Evolutionary conservation across 1,139 yeast genomes (phyloP).

Genomic region (Diutina sp.): DNA sequence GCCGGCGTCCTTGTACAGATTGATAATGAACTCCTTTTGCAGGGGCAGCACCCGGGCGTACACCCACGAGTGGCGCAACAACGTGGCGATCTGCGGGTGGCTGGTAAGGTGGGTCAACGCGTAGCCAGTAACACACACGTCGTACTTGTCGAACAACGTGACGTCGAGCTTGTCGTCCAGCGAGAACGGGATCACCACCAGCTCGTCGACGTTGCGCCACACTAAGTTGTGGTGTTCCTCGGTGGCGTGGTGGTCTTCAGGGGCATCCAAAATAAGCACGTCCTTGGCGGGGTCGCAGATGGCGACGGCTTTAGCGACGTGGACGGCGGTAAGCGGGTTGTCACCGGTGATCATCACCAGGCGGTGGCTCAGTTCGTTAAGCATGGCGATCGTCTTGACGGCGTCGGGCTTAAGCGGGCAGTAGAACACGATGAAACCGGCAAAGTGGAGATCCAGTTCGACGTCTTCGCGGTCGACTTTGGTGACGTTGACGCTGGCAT

Average conservation of each 20-base stretch:
- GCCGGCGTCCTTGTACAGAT: constrained; percentile 75
- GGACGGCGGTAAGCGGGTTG: constrained; percentile 96
- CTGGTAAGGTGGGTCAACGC: constrained; percentile 58
- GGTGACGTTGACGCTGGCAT: constrained; percentile 33
- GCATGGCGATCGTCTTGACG: constrained; percentile 76
- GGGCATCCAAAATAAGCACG: constrained; percentile 77
- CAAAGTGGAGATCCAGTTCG: constrained; percentile 66
- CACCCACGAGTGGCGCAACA: constrained; percentile 88
- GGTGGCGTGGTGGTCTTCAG: constrained; percentile 49
- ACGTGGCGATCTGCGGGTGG: constrained; percentile 54
- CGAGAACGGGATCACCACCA: constrained; percentile 56
- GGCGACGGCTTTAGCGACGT: constrained; percentile 88
- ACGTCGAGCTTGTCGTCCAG: constrained; percentile 47
- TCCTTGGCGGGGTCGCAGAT: constrained; percentile 54
- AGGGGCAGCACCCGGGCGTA: constrained; percentile 96
- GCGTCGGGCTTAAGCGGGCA: constrained; percentile 96
- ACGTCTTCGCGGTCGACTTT: constrained; percentile 58
- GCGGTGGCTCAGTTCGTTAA: constrained; percentile 91
- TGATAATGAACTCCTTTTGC: constrained; percentile 86
- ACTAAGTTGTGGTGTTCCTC: constrained; percentile 41
- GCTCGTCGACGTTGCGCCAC: constrained; percentile 80
- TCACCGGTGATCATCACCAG: constrained; percentile 98
- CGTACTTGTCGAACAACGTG: constrained; percentile 51
- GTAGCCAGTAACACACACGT: constrained; percentile 87
- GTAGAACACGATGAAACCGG: constrained; percentile 92